These are phyloP conservation scores for Fragaria nilgerrensis DNA, from an alignment of 306 rosid genomes.

Conservation along the genomic window DNA sequence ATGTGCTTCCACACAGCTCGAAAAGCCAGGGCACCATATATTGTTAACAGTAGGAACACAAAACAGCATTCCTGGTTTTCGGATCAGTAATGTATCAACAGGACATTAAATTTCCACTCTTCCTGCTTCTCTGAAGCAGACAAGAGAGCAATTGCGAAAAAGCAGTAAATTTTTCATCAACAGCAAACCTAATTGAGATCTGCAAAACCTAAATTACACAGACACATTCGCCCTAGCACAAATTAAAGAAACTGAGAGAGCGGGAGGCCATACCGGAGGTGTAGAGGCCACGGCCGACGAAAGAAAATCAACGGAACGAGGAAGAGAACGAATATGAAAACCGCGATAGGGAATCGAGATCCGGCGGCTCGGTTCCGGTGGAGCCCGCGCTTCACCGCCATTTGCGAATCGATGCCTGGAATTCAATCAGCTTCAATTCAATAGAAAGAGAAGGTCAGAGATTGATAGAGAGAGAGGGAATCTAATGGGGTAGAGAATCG, in stretches of 20 bases:
- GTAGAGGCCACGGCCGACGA: slow-evolving; percentile 57
- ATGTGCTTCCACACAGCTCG: neutral
- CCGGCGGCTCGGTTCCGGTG: slow-evolving; percentile 47
- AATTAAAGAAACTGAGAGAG: neutral
- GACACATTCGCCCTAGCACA: neutral
- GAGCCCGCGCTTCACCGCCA: slow-evolving; percentile 60
- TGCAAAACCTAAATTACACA: slow-evolving; percentile 4
- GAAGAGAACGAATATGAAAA: slow-evolving; percentile 47
- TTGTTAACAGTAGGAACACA: neutral
- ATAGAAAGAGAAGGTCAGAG: neutral
- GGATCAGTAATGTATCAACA: neutral
- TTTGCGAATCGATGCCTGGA: slow-evolving; percentile 37
- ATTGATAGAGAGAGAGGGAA: neutral
- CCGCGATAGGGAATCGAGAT: slow-evolving; percentile 48
- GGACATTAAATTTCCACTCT: neutral
- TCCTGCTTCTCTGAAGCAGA: slow-evolving; percentile 7
- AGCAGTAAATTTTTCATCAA: neutral
- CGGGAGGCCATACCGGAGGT: slow-evolving; percentile 40
- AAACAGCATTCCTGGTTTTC: neutral
- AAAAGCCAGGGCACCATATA: neutral
- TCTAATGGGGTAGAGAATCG: neutral
- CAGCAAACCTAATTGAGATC: slow-evolving; percentile 13
- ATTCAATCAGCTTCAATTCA: slow-evolving; percentile 8
- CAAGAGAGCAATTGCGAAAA: neutral
- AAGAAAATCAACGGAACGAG: slow-evolving; percentile 65